Percentiles rank a stretch among this genome's conserved stretches.
Conservation (phyloP, 2,329 filamentous ascomycete genomes). For the Berkeleyomyces basicola region DNA sequence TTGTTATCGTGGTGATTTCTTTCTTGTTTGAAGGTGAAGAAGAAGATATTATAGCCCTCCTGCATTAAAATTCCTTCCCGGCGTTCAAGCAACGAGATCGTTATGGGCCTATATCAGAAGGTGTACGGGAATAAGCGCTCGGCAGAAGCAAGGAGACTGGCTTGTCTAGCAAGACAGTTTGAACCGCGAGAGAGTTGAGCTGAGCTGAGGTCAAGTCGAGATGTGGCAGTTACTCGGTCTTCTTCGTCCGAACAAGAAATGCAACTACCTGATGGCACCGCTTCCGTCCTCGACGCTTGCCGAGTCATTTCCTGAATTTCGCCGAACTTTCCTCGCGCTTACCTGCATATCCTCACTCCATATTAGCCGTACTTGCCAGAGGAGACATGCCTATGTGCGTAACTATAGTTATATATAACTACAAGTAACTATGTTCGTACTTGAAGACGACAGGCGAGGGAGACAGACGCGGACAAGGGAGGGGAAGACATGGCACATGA, state of each 20-base stretch:
- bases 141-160: not conserved
- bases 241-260: not conserved
- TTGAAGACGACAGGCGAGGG: not conserved
- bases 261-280: not conserved
- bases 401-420: too few relatives aligned
- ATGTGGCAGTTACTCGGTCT: not conserved
- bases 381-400: too few relatives aligned
- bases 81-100: not conserved
- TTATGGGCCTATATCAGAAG: not conserved
- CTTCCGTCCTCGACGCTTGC: not conserved
- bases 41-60: not conserved
- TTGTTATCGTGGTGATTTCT: not conserved
- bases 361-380: too few relatives aligned
- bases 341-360: too few relatives aligned
- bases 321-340: not conserved
- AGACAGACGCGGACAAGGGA: not conserved
- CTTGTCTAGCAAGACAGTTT: not conserved
- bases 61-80: not conserved
- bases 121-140: not conserved
- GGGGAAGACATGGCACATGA: not conserved
- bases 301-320: not conserved
- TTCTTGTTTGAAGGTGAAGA: not conserved
- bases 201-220: not conserved
- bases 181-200: not conserved
- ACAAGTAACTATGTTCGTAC: not conserved